Percentiles rank a stretch among this genome's conserved stretches.
Evolutionary conservation across 768 basidiomycete genomes (phyloP).

Genomic region (Hygrocybe coccinea): DNA sequence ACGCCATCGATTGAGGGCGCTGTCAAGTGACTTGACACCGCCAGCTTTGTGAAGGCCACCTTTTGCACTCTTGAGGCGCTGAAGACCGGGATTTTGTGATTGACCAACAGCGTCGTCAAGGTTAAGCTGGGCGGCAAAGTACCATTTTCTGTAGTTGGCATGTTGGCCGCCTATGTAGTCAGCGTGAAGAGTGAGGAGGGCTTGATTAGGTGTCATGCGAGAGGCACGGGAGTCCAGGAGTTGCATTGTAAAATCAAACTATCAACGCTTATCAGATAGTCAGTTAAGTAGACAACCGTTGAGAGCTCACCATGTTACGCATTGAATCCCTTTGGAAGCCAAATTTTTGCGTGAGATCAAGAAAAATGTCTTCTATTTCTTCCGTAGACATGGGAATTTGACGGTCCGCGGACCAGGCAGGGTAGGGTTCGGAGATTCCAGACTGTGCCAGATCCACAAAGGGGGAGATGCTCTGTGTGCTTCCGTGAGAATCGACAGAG

Average conservation of each 20-base stretch:
- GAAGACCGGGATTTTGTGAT: slow-evolving; percentile 87
- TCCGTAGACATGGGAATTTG: slow-evolving; percentile 96
- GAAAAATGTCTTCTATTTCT: slow-evolving; percentile 98
- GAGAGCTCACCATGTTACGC: slow-evolving; percentile 77
- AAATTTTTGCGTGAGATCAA: slow-evolving; percentile 97
- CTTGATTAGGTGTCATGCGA: slow-evolving; percentile 95
- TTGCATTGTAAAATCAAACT: slow-evolving; percentile 99
- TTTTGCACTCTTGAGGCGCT: slow-evolving; percentile 82
- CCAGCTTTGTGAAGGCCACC: slow-evolving; percentile 44
- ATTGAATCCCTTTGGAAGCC: slow-evolving; percentile 96
- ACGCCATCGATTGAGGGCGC: slow-evolving; percentile 90
- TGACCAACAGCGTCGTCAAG: slow-evolving; percentile 98
- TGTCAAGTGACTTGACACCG: slow-evolving; percentile 78
- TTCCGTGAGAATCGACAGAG: slow-evolving; percentile 58
- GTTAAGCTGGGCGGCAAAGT: slow-evolving; percentile 98
- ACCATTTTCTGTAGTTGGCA: slow-evolving; percentile 99
- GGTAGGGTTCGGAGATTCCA: slow-evolving; percentile 67
- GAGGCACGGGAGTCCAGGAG: slow-evolving; percentile 97
- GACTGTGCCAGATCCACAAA: slow-evolving; percentile 50
- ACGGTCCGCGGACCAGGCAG: slow-evolving; percentile 90
- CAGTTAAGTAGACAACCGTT: slow-evolving; percentile 1
- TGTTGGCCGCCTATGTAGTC: slow-evolving; percentile 99
- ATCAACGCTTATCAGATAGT: slow-evolving; percentile 12
- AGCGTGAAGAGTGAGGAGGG: slow-evolving; percentile 92
- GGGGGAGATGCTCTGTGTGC: slow-evolving; percentile 53